Conservation (phyloP, 768 basidiomycete species). For the Inosperma sp. region DNA sequence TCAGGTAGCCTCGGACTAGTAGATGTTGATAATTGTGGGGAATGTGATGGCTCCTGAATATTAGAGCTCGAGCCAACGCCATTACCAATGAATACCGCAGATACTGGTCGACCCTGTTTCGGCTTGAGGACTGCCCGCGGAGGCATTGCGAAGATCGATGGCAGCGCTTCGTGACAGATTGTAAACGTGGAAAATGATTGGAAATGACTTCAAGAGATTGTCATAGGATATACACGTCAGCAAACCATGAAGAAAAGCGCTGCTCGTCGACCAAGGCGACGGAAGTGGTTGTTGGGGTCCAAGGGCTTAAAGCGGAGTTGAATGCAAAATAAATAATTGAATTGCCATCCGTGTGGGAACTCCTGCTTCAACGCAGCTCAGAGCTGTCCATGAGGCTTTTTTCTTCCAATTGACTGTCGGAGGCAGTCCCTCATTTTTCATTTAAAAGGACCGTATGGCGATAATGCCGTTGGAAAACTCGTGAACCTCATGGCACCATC, state of each 20-base stretch:
- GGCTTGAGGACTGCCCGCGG: slow-evolving; percentile 31
- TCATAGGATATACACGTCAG: slow-evolving; percentile 10
- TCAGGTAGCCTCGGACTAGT: slow-evolving; percentile 50
- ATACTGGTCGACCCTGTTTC: slow-evolving; percentile 35
- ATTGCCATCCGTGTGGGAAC: no score
- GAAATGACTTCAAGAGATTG: slow-evolving; percentile 1
- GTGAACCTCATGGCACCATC: no score
- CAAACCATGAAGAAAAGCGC: slow-evolving; percentile 22
- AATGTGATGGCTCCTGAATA: slow-evolving; percentile 19
- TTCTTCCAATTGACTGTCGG: no score
- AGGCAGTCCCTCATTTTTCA: no score
- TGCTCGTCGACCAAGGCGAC: slow-evolving; percentile 32
- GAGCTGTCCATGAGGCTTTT: no score
- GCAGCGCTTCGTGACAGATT: slow-evolving; percentile 7
- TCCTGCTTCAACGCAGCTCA: no score
- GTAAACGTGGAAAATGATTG: slow-evolving; percentile 12
- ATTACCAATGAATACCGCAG: slow-evolving; percentile 42
- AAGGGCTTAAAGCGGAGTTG: slow-evolving; percentile 7
- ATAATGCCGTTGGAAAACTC: no score
- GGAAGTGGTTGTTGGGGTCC: slow-evolving; percentile 18
- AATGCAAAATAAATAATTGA: neutral
- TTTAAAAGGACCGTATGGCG: no score
- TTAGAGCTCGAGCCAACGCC: slow-evolving; percentile 12
- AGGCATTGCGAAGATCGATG: slow-evolving; percentile 30
- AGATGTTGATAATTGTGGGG: slow-evolving; percentile 23